Evolutionary conservation across 75 land plant genomes (phyloP), one percentile per base, ranked within the genome.

Genomic region (Pinus albicaulis): DNA sequence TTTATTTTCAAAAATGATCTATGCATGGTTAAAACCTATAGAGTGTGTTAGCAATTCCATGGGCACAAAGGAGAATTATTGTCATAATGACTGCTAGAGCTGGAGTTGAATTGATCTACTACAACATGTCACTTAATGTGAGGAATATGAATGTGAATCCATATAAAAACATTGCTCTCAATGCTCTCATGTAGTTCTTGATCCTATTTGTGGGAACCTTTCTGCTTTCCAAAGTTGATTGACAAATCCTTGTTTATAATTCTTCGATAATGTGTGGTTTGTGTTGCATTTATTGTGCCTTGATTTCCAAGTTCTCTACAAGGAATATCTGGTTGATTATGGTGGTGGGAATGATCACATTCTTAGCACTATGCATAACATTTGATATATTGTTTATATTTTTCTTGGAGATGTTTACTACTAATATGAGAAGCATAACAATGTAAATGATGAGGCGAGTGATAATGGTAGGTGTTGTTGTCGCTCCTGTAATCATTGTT

Each of bases 341-440:
- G 24, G 53, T 14, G 2, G 38, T 73, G 13, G 87, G 80, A 57
- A 74, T 74, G 13, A 4, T 80, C 0, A 83, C 74, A 5, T 84
- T 85, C 78, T 74, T 88, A 80, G 82, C 85, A 11, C 76, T 77
- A 23, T 84, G 85, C n/a, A 76, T 72, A 19, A 80, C 88, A 0
- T 86, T 79, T 20, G 78, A 82, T 19, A 75, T 89, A 4, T 3
- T 77, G 68, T 86, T 76, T 71, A 71, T 89, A 16, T 89, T 86
- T 77, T 69, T 81, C 10, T 78, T 80, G 0, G 88, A 89, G 78
- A 74, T 89, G 52, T 86, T 89, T 58, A 88, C 85, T 2, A 89
- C 88, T 1, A 76, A 80, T 61, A 78, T 82, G 38, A 75, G 90
- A 57, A 88, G 84, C 74, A 55, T 71, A 38, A 85, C 90, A 0